Conservation (phyloP, 2,329 filamentous ascomycete species). For the Rutstroemia sp. region DNA sequence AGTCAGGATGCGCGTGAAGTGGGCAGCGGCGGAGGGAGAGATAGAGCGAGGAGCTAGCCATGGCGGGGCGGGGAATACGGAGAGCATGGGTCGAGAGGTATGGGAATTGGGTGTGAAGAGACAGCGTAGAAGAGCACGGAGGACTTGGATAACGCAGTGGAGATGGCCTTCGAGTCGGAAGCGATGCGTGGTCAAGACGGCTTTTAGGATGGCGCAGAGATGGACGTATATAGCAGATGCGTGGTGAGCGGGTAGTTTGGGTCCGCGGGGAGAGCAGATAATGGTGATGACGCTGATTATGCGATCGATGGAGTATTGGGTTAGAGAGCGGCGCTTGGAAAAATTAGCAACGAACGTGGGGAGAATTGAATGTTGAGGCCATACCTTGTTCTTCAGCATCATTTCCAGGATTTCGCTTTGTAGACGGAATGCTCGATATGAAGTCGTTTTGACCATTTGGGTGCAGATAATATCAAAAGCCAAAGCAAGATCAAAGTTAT, state of each 20-base stretch:
- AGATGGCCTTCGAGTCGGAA: conserved; percentile 55
- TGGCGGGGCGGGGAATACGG: conserved; percentile 22
- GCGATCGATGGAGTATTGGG: conserved; percentile 30
- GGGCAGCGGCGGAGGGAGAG: conserved; percentile 36
- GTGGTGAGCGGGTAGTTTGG: conserved; percentile 16
- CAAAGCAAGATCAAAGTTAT: conserved; percentile 18
- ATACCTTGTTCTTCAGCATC: conserved; percentile 29
- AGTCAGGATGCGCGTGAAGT: conserved; percentile 38
- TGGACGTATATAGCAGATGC: conserved; percentile 25
- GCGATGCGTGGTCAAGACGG: conserved; percentile 52
- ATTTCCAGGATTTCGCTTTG: conserved; percentile 26
- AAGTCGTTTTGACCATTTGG: conserved; percentile 18
- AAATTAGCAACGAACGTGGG: background rate
- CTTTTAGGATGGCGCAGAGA: conserved; percentile 45
- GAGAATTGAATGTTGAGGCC: background rate
- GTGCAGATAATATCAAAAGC: conserved; percentile 22
- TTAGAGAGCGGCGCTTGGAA: conserved; percentile 22
- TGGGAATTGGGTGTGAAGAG: conserved; percentile 38
- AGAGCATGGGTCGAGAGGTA: conserved; percentile 17
- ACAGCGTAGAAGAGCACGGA: conserved; percentile 49
- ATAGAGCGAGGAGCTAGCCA: conserved; percentile 35
- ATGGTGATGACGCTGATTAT: conserved; percentile 28
- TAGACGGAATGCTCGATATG: conserved; percentile 25
- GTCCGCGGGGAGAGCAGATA: conserved; percentile 25
- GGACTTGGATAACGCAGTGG: conserved; percentile 46